Percentiles rank a stretch among this genome's conserved stretches.
phyloP scores from a whole-genome alignment of 2,329 filamentous ascomycete genomes.

The Fusarium nodosum region DNA sequence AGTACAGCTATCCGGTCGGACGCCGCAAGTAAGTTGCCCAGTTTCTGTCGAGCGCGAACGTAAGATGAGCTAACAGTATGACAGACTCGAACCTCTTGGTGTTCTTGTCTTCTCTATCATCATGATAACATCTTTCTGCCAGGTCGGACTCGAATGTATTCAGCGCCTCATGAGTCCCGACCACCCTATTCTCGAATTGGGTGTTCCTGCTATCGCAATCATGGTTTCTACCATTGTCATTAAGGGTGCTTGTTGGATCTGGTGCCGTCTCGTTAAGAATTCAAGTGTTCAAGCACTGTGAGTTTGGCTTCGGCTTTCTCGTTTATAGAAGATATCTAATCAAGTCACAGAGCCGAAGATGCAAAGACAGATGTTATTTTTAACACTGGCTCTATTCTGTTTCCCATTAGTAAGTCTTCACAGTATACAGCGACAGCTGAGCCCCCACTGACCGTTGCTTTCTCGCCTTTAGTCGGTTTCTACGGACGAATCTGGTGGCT shows the following conservation, averaged over 20 bases:
- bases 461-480: conserved; percentile 69
- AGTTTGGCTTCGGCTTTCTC: conserved; percentile 48
- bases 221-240: conserved; percentile 86
- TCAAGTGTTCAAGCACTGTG: conserved; percentile 84
- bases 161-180: conserved; percentile 72
- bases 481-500: conserved; percentile 86
- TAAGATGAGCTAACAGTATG: conserved; percentile 37
- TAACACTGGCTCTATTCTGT: conserved; percentile 89
- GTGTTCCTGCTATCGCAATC: conserved; percentile 79
- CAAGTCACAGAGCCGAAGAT: conserved; percentile 60
- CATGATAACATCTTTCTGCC: conserved; percentile 87
- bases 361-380: conserved; percentile 84
- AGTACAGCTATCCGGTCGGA: conserved; percentile 83
- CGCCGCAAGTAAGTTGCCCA: conserved; percentile 65
- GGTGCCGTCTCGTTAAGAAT: conserved; percentile 88
- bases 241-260: conserved; percentile 86
- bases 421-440: conserved; percentile 6
- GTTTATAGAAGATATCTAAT: conserved; percentile 11
- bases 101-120: conserved; percentile 86
- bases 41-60: neutral
- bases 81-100: conserved; percentile 80
- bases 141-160: conserved; percentile 79
- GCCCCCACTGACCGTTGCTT: conserved; percentile 25
- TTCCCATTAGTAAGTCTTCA: conserved; percentile 73
- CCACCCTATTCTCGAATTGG: conserved; percentile 79